A percentile compares a stretch with the other conserved stretches of the same genome.
These are phyloP conservation scores for Starmerella apicola DNA, from an alignment of 805 yeast species.

Conservation along the genomic window DNA sequence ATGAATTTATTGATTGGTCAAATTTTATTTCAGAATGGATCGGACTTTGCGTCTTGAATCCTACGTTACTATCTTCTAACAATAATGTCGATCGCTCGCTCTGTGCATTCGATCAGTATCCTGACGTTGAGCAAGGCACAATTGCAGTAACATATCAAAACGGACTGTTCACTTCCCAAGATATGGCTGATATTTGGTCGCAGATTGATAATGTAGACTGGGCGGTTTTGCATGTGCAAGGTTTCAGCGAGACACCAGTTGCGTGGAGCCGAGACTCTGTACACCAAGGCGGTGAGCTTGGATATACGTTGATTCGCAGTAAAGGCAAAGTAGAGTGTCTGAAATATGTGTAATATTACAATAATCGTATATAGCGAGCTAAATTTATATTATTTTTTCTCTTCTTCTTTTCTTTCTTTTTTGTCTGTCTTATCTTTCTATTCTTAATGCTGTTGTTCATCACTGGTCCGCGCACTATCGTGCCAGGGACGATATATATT, in stretches of 20 bases:
- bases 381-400: too few relatives aligned
- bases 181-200: conserved; percentile 5
- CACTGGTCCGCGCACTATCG: too few relatives aligned
- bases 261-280: conserved; percentile 2
- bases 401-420: too few relatives aligned
- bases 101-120: conserved; percentile 4
- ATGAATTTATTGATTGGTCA: conserved; percentile 17
- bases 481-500: too few relatives aligned
- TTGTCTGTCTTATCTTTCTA: too few relatives aligned
- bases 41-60: conserved; percentile 11
- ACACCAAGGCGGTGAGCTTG: conserved; percentile 2
- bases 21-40: conserved; percentile 17
- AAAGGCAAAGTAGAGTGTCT: too few relatives aligned
- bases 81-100: conserved; percentile 8
- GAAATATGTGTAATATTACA: too few relatives aligned
- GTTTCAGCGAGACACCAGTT: conserved; percentile 8
- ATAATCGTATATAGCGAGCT: too few relatives aligned
- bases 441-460: too few relatives aligned
- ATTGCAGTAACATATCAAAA: not conserved
- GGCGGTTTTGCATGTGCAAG: conserved; percentile 10
- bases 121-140: not conserved
- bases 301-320: conserved; percentile 11
- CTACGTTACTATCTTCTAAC: conserved; percentile 3
- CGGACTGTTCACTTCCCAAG: conserved; percentile 1
- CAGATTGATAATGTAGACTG: conserved; percentile 1